These are phyloP conservation scores for Camellia granthamiana DNA, from an alignment of 148 eudicot genomes.

Conservation along the genomic window DNA sequence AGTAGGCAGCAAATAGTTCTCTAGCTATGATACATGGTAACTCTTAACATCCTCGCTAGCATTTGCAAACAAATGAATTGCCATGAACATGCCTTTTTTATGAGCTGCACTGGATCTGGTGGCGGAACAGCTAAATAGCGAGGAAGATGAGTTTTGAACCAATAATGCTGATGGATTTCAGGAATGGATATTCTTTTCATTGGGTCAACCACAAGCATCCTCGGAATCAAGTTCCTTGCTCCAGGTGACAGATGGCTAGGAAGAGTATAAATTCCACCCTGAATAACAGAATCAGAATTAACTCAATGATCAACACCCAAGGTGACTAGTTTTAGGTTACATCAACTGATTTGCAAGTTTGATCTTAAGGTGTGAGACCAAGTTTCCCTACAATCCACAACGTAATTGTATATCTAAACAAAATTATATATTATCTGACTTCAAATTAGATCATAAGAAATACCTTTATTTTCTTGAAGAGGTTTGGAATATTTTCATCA, in stretches of 20 bases:
- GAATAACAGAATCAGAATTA: slow-evolving; percentile 9
- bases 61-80: neutral
- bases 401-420: neutral
- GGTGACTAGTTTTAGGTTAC: neutral
- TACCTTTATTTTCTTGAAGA: slow-evolving; percentile 44
- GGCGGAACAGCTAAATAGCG: slow-evolving; percentile 40
- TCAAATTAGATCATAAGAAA: slow-evolving; percentile 3
- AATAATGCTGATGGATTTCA: slow-evolving; percentile 34
- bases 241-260: slow-evolving; percentile 40
- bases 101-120: slow-evolving; percentile 44
- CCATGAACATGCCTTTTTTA: slow-evolving; percentile 23
- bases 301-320: slow-evolving; percentile 7
- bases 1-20: neutral
- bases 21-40: neutral
- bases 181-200: slow-evolving; percentile 41
- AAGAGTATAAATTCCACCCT: slow-evolving; percentile 40
- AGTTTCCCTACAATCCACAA: slow-evolving; percentile 4
- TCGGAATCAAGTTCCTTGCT: slow-evolving; percentile 41
- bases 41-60: neutral
- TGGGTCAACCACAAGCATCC: slow-evolving; percentile 43
- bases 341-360: neutral
- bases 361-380: neutral
- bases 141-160: slow-evolving; percentile 39
- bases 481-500: slow-evolving; percentile 42
- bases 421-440: neutral